Percentiles rank a stretch among this genome's conserved stretches.
phyloP scores from a whole-genome alignment of 495 filamentous ascomycete species.

The Daldinia childiae region DNA sequence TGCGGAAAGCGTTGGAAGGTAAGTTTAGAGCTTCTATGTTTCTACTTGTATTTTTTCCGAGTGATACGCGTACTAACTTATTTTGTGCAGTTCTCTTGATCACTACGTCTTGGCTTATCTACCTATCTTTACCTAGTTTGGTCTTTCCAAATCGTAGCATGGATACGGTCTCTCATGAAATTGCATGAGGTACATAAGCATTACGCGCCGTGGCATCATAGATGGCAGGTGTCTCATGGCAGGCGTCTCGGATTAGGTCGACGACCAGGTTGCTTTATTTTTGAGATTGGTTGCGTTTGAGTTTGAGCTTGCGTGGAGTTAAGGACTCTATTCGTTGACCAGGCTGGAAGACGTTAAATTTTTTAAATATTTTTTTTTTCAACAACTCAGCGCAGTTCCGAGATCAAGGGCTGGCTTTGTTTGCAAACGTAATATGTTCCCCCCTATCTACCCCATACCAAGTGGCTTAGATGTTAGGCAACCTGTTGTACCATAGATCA shows the following conservation, averaged over 20 bases:
- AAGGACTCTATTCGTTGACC: constrained; percentile 2
- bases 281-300: constrained; percentile 20
- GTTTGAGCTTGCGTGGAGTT: constrained; percentile 23
- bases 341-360: neutral
- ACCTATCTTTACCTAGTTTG: constrained; percentile 12
- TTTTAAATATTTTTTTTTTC: too few species aligned
- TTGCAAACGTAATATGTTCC: neutral
- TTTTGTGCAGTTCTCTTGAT: constrained; percentile 28
- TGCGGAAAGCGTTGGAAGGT: constrained; percentile 84
- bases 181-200: constrained; percentile 23
- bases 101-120: constrained; percentile 4
- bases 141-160: constrained; percentile 2
- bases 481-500: constrained; percentile 19
- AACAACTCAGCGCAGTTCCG: neutral
- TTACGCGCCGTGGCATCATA: constrained; percentile 25
- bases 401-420: neutral
- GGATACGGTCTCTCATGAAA: constrained; percentile 20
- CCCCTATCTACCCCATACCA: neutral
- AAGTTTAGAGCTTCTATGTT: constrained; percentile 34
- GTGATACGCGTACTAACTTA: neutral
- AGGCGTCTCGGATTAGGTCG: constrained; percentile 35
- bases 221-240: constrained; percentile 25
- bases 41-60: constrained; percentile 11
- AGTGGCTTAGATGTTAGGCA: constrained; percentile 2
- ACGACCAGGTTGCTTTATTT: constrained; percentile 23